Base-by-base conservation (phyloP, 208 protist species). In the Vickermania spadyakhi region DNA sequence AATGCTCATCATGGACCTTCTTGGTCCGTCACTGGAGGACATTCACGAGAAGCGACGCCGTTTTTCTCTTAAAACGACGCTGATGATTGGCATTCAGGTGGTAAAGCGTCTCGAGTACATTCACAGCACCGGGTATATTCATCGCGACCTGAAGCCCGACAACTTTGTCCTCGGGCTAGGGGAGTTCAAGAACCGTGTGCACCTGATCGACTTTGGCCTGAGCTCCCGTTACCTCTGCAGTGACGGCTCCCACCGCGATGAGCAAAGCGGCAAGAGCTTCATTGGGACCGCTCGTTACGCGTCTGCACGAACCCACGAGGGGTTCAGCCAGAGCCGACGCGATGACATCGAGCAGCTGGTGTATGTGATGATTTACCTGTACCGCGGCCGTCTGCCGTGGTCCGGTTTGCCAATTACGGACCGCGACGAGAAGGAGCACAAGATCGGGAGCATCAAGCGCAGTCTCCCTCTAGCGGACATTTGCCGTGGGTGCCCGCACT, bases 81-180 rank as follows among this genome's bases (percentile, higher is more conserved):
- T 98, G 3, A 98, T 99, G 96, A 68, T 99, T 1, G 98, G 95
- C 5, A 93, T 99, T 60, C 98, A 99, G 70, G 93, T 99, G 82
- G 68, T 99, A 29, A 78, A 73, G 5, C 74, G 98, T 21, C 64
- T 99, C 14, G 93, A 99, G 80, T 98, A 96, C 71, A 68, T 99
- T 21, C 98, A 99, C 77, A 83, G 73, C 0, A 97, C 97, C 52
- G 92, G 93, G 58, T 99, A 99, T 65, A 86, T 99, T 54, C 98
- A 99, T 70, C 84, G 98, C 28, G 97, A 99, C 73, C 85, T 98
- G 36, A 99, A 99, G 77, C 98, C 98, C 14, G 98, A 99, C 73
- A 99, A 99, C 82, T 99, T 99, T 61, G 77, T 99, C 7, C 93
- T 99, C 52, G 98, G 98, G 4, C 64, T 81, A n/a, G 90, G 81